Evolutionary conservation across 352 stramenopile genomes (phyloP).

Genomic region (Pythium brachiatum): DNA sequence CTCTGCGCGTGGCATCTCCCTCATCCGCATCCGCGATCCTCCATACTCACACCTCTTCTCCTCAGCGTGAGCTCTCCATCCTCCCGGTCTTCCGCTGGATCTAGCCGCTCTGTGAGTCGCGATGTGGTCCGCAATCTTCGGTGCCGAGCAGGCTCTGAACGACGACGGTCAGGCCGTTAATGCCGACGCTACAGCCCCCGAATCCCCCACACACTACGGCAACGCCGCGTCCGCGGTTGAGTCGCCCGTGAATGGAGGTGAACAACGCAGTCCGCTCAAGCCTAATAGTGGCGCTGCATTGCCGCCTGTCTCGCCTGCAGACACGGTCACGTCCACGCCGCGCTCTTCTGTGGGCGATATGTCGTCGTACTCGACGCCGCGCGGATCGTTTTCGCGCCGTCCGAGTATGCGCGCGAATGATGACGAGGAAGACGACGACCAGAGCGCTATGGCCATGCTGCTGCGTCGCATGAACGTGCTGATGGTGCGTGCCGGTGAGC

Average conservation of each 20-base stretch:
- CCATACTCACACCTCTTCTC: neutral
- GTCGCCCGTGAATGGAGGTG: neutral
- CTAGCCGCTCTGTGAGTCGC: neutral
- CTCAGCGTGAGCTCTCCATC: neutral
- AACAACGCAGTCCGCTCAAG: conserved; percentile 8
- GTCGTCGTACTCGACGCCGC: conserved; percentile 9
- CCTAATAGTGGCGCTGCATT: neutral
- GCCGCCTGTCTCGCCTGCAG: conserved; percentile 24
- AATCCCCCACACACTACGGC: neutral
- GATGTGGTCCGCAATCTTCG: conserved; percentile 38
- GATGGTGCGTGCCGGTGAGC: conserved; percentile 83
- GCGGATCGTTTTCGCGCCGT: conserved; percentile 12
- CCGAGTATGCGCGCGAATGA: conserved; percentile 18
- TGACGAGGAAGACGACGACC: conserved; percentile 24
- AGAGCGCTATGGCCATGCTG: conserved; percentile 72
- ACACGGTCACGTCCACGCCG: conserved; percentile 23
- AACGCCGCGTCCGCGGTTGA: neutral
- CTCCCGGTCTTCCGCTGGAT: neutral
- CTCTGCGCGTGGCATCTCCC: neutral
- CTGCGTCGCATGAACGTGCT: conserved; percentile 75
- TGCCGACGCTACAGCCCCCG: conserved; percentile 11
- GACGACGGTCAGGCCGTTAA: conserved; percentile 4
- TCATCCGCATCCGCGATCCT: neutral
- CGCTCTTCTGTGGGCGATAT: conserved; percentile 20
- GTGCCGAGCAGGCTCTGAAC: conserved; percentile 25